Evolutionary conservation across 805 yeast genomes (phyloP), one percentile per base, ranked within the genome.

Genomic region (Clavispora asparagi): DNA sequence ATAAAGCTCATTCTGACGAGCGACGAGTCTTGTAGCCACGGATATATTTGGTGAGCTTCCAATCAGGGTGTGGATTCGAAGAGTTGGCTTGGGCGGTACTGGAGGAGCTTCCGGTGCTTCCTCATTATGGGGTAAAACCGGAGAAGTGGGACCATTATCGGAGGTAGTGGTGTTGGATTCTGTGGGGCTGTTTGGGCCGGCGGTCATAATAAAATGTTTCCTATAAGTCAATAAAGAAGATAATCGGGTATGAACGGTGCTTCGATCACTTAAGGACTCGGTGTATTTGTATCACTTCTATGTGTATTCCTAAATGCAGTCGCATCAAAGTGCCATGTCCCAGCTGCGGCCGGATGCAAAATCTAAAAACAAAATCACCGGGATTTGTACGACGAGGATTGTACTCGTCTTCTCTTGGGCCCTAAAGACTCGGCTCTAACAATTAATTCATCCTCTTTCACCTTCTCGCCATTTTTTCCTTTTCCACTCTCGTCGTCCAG

Each of bases 1-100:
- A 28, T 42, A 41, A 17, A 33, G 19, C 27, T 51, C 58, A 19
- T 43, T 42, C 35, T 53, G 55, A 26, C 56, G 45, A 27, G 43
- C 39, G 28, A 45, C 29, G 13, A 54, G 45, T 11, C 48, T 47
- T 7, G 48, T 41, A 2, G 54, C 49, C 37, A 42, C 41, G 16
- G 51, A 39, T 6, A 51, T 27, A 13, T 37, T 36, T 47, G 43
- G 19, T 4, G 40, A 25, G 17, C 23, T n/a, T 37, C 10, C 40
- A 6, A 17, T 9, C 25, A 33, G 23, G n/a, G 37, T 33, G 25
- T 33, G 23, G 12, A 33, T 33, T 13, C 37, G 37, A 33, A 33
- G 37, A 23, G 23, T 33, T 7, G 37, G 25, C 31, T 41, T 41
- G 12, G 51, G 47, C n/a, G 55, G 55, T 26, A 52, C 42, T 13